Conservation (phyloP, 73 alveolate species). For the Loxodes magnus region DNA sequence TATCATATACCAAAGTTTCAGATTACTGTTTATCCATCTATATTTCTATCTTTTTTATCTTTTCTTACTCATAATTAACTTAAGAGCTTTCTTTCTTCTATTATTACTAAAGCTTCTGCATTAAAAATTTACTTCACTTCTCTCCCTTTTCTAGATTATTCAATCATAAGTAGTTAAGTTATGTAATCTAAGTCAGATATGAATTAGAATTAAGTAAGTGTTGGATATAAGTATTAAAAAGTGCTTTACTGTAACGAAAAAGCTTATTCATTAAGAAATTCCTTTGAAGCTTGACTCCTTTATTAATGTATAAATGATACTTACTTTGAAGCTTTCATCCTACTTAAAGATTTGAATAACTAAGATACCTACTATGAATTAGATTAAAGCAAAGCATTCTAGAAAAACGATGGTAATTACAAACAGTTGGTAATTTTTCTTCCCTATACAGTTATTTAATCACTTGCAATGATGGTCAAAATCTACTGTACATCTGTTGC, state of each 20-base stretch:
- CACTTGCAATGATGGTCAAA: conserved; percentile 15
- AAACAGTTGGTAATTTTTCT: neutral
- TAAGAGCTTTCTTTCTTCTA: no score
- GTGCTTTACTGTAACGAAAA: neutral
- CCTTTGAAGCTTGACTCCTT: neutral
- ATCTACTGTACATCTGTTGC: conserved; percentile 3
- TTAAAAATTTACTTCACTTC: no score
- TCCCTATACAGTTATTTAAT: conserved; percentile 9
- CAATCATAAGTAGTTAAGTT: conserved; percentile 8
- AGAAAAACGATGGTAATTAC: neutral
- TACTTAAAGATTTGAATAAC: neutral
- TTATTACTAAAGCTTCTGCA: no score
- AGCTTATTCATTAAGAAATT: neutral
- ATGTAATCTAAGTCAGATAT: neutral
- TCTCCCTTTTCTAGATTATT: neutral
- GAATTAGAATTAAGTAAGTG: conserved; percentile 1
- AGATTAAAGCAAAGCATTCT: neutral
- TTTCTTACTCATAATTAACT: no score
- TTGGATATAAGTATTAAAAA: neutral
- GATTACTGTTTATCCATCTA: no score
- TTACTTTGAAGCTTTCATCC: neutral
- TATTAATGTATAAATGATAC: neutral
- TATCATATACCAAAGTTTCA: no score
- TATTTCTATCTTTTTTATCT: no score
- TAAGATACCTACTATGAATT: neutral